A percentile compares a stretch with the other conserved stretches of the same genome.
These are phyloP conservation scores for Coprinellus micaceus DNA, from an alignment of 768 basidiomycete species.

Conservation along the genomic window DNA sequence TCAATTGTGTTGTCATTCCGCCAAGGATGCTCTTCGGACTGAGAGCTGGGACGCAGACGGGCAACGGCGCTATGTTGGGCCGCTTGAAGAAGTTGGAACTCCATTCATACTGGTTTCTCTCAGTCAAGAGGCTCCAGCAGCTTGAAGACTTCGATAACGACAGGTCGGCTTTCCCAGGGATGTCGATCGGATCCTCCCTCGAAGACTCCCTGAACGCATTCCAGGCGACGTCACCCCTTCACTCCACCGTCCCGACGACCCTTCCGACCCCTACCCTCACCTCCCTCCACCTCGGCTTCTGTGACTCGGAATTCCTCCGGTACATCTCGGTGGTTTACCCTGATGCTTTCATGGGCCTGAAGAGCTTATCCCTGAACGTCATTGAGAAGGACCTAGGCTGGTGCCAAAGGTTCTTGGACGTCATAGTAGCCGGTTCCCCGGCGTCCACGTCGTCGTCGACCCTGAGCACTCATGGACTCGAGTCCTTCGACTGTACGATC, in stretches of 20 bases:
- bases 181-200: neutral
- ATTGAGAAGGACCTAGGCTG: neutral
- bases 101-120: neutral
- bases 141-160: neutral
- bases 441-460: neutral
- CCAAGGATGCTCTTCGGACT: conserved; percentile 1
- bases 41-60: neutral
- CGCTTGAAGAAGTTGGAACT: neutral
- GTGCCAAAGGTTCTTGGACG: neutral
- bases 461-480: neutral
- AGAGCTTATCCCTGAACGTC: neutral
- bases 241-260: too few relatives aligned
- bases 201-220: neutral
- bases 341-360: neutral
- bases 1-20: neutral
- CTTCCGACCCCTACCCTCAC: neutral
- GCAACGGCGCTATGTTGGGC: neutral
- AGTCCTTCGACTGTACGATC: conserved; percentile 1
- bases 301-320: conserved; percentile 2
- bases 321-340: conserved; percentile 1
- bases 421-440: neutral
- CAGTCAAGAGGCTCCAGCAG: neutral
- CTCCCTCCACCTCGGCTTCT: neutral
- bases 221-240: neutral
- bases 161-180: neutral